Base-by-base conservation (phyloP, 805 yeast species). In the Sungouiella thailandica region DNA sequence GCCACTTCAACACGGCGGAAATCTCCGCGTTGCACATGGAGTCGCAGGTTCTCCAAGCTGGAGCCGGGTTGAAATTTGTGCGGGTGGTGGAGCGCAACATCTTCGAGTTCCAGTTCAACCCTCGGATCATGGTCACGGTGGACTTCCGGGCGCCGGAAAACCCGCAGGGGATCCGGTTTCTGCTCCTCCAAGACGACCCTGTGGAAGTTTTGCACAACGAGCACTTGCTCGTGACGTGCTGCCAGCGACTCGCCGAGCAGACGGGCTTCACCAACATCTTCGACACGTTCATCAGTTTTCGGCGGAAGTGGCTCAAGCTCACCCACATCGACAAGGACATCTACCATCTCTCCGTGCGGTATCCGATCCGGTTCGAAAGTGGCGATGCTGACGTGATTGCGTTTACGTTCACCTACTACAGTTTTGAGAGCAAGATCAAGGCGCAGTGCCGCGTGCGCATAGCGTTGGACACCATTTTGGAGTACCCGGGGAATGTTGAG, bases 301-400 rank as follows among this genome's bases (percentile, higher is more conserved):
- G 43, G 12, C 14, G 26, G 3, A 29, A 35, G 9, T 43, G 47
- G 44, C 17, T 32, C 27, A 36, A 34, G 17, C 36, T 54, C 8
- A 37, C 35, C 25, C 24, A 29, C 15, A 40, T 57, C 7, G 70
- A 65, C 37, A 23, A 30, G 7, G 65, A 61, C 28, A 44, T 66
- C 14, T 55, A 49, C 44, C 52, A 48, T 31, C 40, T 62, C 2
- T 46, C 59, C 2, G 33, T 60, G 19, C 46, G 46, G 37, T 58
- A 44, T 31, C 70, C 69, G 0, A 28, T 60, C 11, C 31, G 34
- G 12, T 31, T 46, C 20, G 29, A 19, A 18, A 13, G 29, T 5
- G 24, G 13, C 11, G 29, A 23, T 7, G 18, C 22, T 5, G 29
- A 25, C 3, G 13, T 8, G 12, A 35, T 44, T 7, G 16, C 5